Conservation (phyloP, 768 basidiomycete genomes). For the Amanita jacksonii region DNA sequence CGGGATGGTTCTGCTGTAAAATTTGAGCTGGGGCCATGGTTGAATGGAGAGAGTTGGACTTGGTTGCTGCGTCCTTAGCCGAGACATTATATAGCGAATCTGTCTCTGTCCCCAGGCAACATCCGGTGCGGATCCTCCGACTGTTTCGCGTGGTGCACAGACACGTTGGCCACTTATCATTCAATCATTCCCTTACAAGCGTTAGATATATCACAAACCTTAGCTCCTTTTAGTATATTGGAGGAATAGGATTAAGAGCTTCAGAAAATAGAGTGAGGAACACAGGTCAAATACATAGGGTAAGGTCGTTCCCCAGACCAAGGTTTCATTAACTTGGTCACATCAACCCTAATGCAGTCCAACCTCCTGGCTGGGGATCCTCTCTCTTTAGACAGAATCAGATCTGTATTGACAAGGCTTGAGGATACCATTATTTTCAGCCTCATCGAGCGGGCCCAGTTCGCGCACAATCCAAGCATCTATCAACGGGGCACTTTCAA, state of each 20-base stretch:
- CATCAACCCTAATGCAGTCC: conserved; percentile 35
- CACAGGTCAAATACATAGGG: too few relatives aligned
- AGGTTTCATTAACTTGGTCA: too few relatives aligned
- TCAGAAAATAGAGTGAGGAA: too few relatives aligned
- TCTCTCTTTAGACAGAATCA: conserved; percentile 80
- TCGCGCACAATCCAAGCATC: conserved; percentile 85
- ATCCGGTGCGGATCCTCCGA: too few relatives aligned
- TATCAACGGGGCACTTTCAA: conserved; percentile 75
- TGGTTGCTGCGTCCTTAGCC: neutral
- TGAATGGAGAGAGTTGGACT: neutral
- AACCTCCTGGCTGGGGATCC: conserved; percentile 80
- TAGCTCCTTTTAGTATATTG: too few relatives aligned
- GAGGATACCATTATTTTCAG: conserved; percentile 99
- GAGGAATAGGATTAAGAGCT: too few relatives aligned
- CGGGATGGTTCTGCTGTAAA: neutral
- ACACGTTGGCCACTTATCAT: too few relatives aligned
- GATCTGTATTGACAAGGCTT: conserved; percentile 77
- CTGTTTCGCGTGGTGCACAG: too few relatives aligned
- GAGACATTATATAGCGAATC: conserved; percentile 4
- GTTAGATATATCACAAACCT: too few relatives aligned
- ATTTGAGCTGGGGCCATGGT: conserved; percentile 12
- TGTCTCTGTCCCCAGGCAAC: too few relatives aligned
- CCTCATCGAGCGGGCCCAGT: conserved; percentile 95
- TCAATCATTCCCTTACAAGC: too few relatives aligned
- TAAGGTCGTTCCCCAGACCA: too few relatives aligned